These are phyloP conservation scores for Termitomyces sp. DNA, from an alignment of 768 basidiomycete genomes.

Conservation along the genomic window DNA sequence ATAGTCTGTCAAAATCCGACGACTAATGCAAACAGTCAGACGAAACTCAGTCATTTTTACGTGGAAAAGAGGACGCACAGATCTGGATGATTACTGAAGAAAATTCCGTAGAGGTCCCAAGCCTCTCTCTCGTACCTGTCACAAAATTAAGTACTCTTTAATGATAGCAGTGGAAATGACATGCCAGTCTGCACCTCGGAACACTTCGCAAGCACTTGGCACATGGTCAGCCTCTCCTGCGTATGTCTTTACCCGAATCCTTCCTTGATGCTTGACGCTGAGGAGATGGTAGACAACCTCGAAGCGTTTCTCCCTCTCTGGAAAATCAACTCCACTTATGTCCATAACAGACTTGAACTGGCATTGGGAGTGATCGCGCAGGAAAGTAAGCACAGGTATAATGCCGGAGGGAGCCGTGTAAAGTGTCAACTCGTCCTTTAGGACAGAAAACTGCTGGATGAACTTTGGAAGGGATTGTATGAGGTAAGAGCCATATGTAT, in stretches of 20 bases:
- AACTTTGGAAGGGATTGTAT: conserved; percentile 92
- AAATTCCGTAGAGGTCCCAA: conserved; percentile 97
- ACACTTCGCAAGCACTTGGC: conserved; percentile 74
- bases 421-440: conserved; percentile 91
- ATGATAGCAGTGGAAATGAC: conserved; percentile 13
- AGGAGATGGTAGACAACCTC: conserved; percentile 96
- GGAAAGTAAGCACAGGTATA: conserved; percentile 82
- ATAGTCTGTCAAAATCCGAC: conserved; percentile 97
- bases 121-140: conserved; percentile 92
- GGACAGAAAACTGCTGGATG: conserved; percentile 96
- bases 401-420: conserved; percentile 81
- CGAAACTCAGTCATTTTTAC: background rate
- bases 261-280: conserved; percentile 68
- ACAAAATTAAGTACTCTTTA: background rate
- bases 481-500: conserved; percentile 91
- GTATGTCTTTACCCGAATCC: conserved; percentile 96
- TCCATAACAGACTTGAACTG: conserved; percentile 93
- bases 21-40: conserved; percentile 39
- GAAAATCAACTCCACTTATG: conserved; percentile 93
- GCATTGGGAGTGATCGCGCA: conserved; percentile 92
- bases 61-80: conserved; percentile 49
- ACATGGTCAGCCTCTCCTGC: conserved; percentile 90
- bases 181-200: conserved; percentile 92
- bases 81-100: conserved; percentile 95
- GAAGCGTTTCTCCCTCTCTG: conserved; percentile 88